Evolutionary conservation across 805 yeast species (phyloP), one percentile per base, ranked within the genome.

Genomic region (Wickerhamiella hasegawae): DNA sequence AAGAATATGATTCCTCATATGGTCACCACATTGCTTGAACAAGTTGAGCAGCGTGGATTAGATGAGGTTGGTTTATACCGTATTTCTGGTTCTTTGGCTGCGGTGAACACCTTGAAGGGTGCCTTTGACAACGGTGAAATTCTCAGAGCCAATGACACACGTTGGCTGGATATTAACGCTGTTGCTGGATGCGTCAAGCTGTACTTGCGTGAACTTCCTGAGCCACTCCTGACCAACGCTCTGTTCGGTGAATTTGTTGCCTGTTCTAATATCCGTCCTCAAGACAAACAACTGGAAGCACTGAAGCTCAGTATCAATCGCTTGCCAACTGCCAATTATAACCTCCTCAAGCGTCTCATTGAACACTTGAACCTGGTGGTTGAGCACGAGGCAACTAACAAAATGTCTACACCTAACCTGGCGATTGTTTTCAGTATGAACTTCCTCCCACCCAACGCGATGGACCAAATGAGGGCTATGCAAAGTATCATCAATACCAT

Each of bases 11-110:
- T 74, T 22, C 97, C 97, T 1, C 57, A 51, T 4, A 69, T 85
- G 29, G 71, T 85, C 38, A 72, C 66, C 24, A 65, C 66, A 38
- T 57, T 87, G 30, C 63, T 84, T 45, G 65, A 65, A 31, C 90
- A 77, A 45, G 79, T 87, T 43, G 97, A 87, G 54, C 57, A 63
- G n/a, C 70, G 85, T 36, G 95, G 97, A 1, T 53, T 87, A 20
- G 84, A 82, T 45, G 96, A 85, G 51, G 80, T 82, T 36, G 97
- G 97, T 14, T 63, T 87, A 11, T 87, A 87, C 54, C 71, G 97
- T 53, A 63, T 72, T 23, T 72, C 77, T 1, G 79, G 78, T 4
- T 71, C 77, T 6, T 62, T 69, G 26, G 74, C 73, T 5, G 66
- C 71, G 33, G 70, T 72, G 31, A 67, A 70, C 34, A 58, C 65